These are phyloP conservation scores for Echium plantagineum DNA, from an alignment of 257 asterid species.

Conservation along the genomic window DNA sequence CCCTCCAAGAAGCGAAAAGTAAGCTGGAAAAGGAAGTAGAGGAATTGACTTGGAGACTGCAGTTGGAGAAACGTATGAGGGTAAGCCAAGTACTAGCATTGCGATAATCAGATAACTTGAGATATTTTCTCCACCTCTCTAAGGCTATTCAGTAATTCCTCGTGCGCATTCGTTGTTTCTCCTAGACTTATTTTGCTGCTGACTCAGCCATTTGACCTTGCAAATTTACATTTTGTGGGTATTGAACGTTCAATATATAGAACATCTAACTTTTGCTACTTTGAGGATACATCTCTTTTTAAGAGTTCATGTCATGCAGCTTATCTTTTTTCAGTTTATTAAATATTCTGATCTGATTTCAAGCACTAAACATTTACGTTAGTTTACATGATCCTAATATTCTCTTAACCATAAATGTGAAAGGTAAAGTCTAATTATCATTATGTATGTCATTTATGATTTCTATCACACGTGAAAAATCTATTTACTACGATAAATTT, in stretches of 20 bases:
- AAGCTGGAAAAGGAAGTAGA: constrained; percentile 66
- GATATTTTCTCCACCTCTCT: not conserved
- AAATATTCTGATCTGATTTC: not conserved
- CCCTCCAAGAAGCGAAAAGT: constrained; percentile 76
- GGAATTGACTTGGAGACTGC: constrained; percentile 53
- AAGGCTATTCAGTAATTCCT: not conserved
- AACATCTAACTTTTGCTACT: not conserved
- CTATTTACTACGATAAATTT: no score
- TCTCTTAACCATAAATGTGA: not conserved
- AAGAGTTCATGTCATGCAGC: not conserved
- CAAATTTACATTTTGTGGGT: no score
- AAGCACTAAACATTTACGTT: not conserved
- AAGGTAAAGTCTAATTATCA: not conserved
- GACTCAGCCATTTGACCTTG: not conserved
- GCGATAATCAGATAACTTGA: not conserved
- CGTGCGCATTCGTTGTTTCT: not conserved
- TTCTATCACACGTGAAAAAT: no score
- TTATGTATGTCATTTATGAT: no score
- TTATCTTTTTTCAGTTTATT: not conserved
- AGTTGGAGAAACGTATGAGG: constrained; percentile 64
- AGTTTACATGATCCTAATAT: not conserved
- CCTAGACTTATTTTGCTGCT: not conserved
- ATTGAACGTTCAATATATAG: no score
- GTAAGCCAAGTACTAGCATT: constrained; percentile 18
- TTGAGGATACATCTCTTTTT: not conserved